Evolutionary conservation across 1,139 yeast genomes (phyloP), one percentile per base, ranked within the genome.

Genomic region (Yamadazyma kanchanaburiensis): DNA sequence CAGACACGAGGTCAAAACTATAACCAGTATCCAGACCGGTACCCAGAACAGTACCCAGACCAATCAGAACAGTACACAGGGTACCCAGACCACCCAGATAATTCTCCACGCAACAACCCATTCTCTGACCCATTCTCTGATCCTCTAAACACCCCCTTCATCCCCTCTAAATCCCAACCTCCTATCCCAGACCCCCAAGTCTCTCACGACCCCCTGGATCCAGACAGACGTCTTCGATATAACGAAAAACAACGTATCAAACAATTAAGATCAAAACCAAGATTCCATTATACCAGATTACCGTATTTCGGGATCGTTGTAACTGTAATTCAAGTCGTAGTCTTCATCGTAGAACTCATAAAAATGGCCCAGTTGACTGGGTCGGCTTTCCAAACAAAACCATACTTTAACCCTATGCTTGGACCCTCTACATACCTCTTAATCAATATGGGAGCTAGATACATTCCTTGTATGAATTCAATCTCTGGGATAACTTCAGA

Each of bases 321-420:
- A 11, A 64, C 79, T 0, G 27, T 64, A 5, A 66, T 78, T 14
- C 87, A 82, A 48, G 48, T 77, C 3, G 54, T 58, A 7, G 81
- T 81, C 12, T 82, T 82, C 46, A 66, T 81, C n/a, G 82, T 71
- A n/a, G 89, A 82, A 50, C 55, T 83, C 26, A 72, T 64, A 6
- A 64, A 60, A 36, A 77, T 78, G 85, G 68, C 79, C 4, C 45
- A 54, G 6, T 58, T 76, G 27, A 81, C 89, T 0, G 87, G 87
- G 2, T 68, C 77, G 4, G 80, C 84, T 2, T 74, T 82, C 39
- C 86, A 78, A 50, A 77, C 86, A 1, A 55, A 77, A 43, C 91
- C 91, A 3, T 71, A 77, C 37, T 80, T 82, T 58, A 82, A 82
- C 49, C 89, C 89, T 7, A 81, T 82, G 89, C 55, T 82, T 27